A percentile compares a stretch with the other conserved stretches of the same genome.
Evolutionary conservation across 148 eudicot species (phyloP).

Genomic region (Simmondsia chinensis): DNA sequence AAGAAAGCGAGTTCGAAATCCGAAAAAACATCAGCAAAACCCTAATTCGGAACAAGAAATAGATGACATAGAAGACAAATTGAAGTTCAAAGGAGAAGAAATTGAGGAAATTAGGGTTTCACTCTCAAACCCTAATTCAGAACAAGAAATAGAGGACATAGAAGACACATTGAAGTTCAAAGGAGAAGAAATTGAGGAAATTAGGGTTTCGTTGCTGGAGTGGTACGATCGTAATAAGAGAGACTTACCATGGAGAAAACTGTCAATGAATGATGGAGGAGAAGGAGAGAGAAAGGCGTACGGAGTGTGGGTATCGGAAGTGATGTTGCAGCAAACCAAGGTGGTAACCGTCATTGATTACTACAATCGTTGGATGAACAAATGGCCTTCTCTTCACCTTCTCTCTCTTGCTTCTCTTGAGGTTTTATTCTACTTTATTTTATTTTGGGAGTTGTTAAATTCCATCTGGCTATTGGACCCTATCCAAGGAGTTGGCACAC

Average conservation of each 20-base stretch:
- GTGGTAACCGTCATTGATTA: constrained; percentile 78
- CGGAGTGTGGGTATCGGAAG: constrained; percentile 75
- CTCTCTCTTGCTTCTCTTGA: constrained; percentile 77
- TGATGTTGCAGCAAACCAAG: constrained; percentile 47
- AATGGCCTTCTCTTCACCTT: constrained; percentile 76
- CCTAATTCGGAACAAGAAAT: not conserved
- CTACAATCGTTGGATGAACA: constrained; percentile 73
- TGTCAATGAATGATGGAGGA: constrained; percentile 9
- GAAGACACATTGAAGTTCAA: constrained; percentile 55
- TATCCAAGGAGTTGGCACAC: too few species aligned
- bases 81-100: constrained; percentile 38
- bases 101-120: constrained; percentile 55
- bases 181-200: constrained; percentile 36
- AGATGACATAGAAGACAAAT: constrained; percentile 66
- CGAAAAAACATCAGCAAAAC: too few species aligned
- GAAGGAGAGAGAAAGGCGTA: constrained; percentile 56
- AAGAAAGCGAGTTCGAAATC: constrained; percentile 8
- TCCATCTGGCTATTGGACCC: too few species aligned
- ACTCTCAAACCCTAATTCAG: too few species aligned
- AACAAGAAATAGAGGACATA: constrained; percentile 32
- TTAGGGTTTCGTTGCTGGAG: constrained; percentile 55
- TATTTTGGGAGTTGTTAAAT: not conserved
- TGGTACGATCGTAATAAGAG: constrained; percentile 84
- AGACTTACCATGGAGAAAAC: constrained; percentile 80
- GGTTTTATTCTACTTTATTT: constrained; percentile 22